Conservation (phyloP, 495 filamentous ascomycete genomes). For the Aspergillus kassunensis region DNA sequence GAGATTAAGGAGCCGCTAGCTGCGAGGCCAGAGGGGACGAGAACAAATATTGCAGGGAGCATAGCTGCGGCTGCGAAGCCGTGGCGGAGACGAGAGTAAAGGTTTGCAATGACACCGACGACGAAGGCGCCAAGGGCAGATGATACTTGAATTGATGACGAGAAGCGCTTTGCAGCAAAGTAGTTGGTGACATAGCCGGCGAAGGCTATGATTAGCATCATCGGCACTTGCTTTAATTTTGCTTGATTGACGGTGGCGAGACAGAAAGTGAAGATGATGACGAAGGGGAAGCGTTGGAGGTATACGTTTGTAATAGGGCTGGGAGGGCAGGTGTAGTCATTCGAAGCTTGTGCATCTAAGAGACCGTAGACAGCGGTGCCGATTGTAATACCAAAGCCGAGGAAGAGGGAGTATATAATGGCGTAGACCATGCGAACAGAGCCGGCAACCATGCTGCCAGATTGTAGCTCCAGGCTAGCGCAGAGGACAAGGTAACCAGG, state of each 20-base stretch:
- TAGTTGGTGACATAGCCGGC: constrained; percentile 86
- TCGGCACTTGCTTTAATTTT: constrained; percentile 82
- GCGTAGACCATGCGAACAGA: constrained; percentile 95
- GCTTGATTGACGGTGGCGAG: constrained; percentile 84
- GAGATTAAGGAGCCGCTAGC: constrained; percentile 77
- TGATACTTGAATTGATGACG: constrained; percentile 69
- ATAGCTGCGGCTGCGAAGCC: constrained; percentile 85
- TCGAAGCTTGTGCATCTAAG: constrained; percentile 70
- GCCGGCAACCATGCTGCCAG: constrained; percentile 78
- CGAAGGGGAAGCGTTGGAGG: constrained; percentile 62
- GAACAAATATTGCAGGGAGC: constrained; percentile 90
- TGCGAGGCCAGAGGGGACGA: constrained; percentile 86
- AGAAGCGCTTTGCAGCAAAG: constrained; percentile 68
- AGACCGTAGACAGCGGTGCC: constrained; percentile 87
- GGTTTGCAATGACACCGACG: constrained; percentile 80
- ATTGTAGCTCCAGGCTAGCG: constrained; percentile 83
- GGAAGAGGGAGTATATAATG: constrained; percentile 90
- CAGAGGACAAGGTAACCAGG: constrained; percentile 85
- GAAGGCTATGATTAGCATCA: constrained; percentile 80
- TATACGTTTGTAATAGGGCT: constrained; percentile 50
- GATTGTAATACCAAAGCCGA: constrained; percentile 96
- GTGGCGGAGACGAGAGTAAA: constrained; percentile 80
- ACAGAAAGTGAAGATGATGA: constrained; percentile 75
- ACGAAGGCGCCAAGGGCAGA: constrained; percentile 82
- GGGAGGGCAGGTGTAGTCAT: constrained; percentile 61